Base-by-base conservation (phyloP, 805 yeast species). In the Schizosaccharomyces octosporus region DNA sequence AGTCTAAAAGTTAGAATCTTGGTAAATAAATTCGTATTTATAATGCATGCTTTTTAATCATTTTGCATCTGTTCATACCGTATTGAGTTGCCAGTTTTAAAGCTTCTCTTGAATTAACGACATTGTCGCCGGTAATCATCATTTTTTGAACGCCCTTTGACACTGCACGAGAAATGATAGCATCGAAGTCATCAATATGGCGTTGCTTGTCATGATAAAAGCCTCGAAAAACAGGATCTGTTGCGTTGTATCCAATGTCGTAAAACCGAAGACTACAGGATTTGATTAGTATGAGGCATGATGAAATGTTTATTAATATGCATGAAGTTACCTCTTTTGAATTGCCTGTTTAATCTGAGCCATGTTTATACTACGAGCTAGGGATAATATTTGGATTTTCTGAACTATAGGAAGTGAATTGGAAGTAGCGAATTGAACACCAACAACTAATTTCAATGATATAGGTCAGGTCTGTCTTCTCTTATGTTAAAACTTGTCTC, bases 41-140 rank as follows among this genome's bases (percentile, higher is more conserved):
- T 24, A 9, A 27, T 48, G 29, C 62, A 45, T n/a, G 1, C n/a
- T 13, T 9, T 7, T n/a, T 1, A 17, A 13, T 45, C 9, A 17
- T 9, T 45, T 45, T 48, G 29, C 45, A 59, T 45, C 55, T 65
- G 11, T 39, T 32, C 69, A 60, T 32, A 64, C 67, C 15, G 62
- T 72, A 70, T 60, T 70, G 63, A 2, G 68, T 64, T 48, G 85
- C 81, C 39, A 89, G 67, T 17, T 75, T 77, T 19, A 85, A 70
- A 6, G 88, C 84, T n/a, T 75, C 73, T 43, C 69, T 66, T 24
- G 89, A 81, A 66, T 90, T 96, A 1, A 70, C 67, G 5, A 87
- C 73, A 1, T 84, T 80, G 0, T 95, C 83, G 0, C 97, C 97
- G 0, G 97, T 93, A 15, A 93, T 76, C 54, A 93, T 76, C 76